Evolutionary conservation across 345 rosid genomes (phyloP).

Genomic region (Syzygium grande): DNA sequence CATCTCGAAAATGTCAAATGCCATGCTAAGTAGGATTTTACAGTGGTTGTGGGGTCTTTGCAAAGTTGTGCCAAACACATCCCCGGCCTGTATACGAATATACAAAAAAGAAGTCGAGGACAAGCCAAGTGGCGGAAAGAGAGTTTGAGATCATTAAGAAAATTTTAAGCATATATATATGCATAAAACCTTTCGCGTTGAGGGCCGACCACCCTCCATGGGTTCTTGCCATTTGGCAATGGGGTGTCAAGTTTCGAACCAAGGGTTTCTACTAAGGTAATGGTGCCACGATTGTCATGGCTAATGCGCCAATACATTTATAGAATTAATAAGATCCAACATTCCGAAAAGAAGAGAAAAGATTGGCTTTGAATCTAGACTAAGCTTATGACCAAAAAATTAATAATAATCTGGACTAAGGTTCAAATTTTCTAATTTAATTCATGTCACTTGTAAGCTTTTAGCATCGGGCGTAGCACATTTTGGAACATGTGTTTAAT

Average conservation of each 20-base stretch:
- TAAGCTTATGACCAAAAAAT: too few species aligned
- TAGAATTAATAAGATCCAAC: background rate
- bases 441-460: background rate
- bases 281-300: background rate
- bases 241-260: background rate
- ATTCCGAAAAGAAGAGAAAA: background rate
- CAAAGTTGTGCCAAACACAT: background rate
- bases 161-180: background rate
- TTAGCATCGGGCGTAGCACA: background rate
- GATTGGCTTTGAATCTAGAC: background rate
- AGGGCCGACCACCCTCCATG: background rate
- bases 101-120: background rate
- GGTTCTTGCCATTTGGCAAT: background rate
- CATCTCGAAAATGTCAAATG: background rate
- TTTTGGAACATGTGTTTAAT: background rate
- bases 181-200: background rate
- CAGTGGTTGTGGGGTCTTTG: accelerated
- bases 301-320: background rate
- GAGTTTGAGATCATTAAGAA: background rate
- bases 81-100: background rate
- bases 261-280: background rate
- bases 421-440: background rate
- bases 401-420: too few species aligned
- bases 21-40: background rate
- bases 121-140: background rate